Conservation (phyloP, 2,329 filamentous ascomycete genomes). For the Aaosphaeria arxii region DNA sequence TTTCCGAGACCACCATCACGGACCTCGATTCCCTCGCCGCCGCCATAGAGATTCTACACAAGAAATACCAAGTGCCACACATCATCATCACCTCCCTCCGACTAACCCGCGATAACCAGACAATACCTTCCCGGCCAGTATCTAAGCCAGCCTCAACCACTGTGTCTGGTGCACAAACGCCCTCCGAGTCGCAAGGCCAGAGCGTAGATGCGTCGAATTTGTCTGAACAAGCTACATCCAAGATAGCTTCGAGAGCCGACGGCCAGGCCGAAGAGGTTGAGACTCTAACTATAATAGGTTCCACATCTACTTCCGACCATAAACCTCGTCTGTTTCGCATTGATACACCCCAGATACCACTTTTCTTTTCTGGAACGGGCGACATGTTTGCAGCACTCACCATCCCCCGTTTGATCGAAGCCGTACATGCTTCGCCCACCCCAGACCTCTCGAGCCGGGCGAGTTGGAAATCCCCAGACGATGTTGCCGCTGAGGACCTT, state of each 20-base stretch:
- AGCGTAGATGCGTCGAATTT: conserved; percentile 15
- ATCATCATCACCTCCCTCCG: conserved; percentile 89
- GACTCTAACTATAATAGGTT: conserved; percentile 71
- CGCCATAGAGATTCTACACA: conserved; percentile 76
- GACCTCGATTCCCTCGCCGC: conserved; percentile 69
- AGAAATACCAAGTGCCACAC: conserved; percentile 74
- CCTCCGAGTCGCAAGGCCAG: conserved; percentile 9
- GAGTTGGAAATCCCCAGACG: conserved; percentile 77
- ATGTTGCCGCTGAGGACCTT: conserved; percentile 65
- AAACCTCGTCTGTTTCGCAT: conserved; percentile 83
- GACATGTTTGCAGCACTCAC: conserved; percentile 98
- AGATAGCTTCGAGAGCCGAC: background rate
- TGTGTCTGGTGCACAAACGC: conserved; percentile 16
- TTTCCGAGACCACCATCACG: conserved; percentile 80
- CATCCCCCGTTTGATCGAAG: conserved; percentile 83
- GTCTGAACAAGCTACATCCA: background rate
- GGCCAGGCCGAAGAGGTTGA: conserved; percentile 13
- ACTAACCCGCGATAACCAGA: conserved; percentile 55
- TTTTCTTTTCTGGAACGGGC: conserved; percentile 94
- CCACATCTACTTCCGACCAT: conserved; percentile 63
- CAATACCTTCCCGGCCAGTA: conserved; percentile 24
- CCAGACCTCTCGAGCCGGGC: conserved; percentile 50
- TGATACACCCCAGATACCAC: conserved; percentile 80
- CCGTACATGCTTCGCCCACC: conserved; percentile 52
- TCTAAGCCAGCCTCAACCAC: conserved; percentile 31